These are phyloP conservation scores for Marasmius tenuissimus DNA, from an alignment of 1,284 basidiomycete species.

Conservation along the genomic window DNA sequence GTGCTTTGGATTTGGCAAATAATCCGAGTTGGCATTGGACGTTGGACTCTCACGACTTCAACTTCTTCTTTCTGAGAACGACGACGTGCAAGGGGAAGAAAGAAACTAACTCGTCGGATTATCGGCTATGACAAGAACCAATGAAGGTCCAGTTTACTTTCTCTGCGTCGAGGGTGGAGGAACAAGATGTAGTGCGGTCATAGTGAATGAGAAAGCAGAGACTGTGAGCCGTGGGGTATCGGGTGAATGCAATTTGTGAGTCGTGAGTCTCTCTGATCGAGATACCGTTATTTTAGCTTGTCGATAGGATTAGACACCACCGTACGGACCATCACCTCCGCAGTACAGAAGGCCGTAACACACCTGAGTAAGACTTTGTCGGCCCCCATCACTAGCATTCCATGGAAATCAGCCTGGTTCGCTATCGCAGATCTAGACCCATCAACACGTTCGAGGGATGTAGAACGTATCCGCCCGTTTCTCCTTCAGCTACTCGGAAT, in stretches of 20 bases:
- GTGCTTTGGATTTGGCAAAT: no score
- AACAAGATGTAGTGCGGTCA: slow-evolving; percentile 22
- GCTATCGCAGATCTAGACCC: not conserved
- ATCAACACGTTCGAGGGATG: not conserved
- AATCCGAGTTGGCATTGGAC: no score
- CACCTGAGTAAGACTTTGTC: no score
- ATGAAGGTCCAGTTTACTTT: not conserved
- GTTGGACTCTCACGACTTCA: no score
- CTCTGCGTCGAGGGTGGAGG: slow-evolving; percentile 26
- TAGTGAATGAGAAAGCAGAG: slow-evolving; percentile 7
- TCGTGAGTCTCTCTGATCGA: not conserved
- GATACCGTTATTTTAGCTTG: not conserved
- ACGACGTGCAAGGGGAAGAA: no score
- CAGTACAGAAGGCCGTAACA: not conserved
- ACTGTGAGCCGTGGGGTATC: not conserved
- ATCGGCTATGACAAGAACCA: no score
- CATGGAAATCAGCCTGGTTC: not conserved
- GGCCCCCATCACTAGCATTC: not conserved
- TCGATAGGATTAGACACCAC: not conserved
- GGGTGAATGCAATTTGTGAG: not conserved
- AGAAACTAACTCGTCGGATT: no score
- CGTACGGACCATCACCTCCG: not conserved
- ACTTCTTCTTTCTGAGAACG: no score
- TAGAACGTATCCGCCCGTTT: not conserved
- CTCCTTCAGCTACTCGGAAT: not conserved